A percentile compares a stretch with the other conserved stretches of the same genome.
phyloP scores from a whole-genome alignment of 1,284 basidiomycete species.

The Leccinum subatratum region DNA sequence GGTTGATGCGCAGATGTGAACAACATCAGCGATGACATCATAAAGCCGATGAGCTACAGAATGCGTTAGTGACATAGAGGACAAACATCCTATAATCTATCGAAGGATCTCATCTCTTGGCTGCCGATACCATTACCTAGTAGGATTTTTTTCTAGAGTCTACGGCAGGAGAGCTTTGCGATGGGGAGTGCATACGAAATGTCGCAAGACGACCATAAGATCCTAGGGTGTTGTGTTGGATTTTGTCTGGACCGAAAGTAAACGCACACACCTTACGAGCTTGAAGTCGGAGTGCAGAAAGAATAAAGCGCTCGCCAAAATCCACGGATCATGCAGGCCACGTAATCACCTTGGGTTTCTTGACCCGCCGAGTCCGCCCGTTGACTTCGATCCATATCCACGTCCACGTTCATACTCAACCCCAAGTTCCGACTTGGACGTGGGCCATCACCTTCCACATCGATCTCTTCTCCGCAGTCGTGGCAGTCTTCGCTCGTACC shows the following conservation, averaged over 20 bases:
- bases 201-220: conserved; percentile 88
- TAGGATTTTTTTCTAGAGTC: conserved; percentile 87
- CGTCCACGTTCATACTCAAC: conserved; percentile 28
- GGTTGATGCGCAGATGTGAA: conserved; percentile 89
- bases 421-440: conserved; percentile 14
- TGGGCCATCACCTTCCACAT: conserved; percentile 27
- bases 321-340: conserved; percentile 86
- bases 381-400: conserved; percentile 24
- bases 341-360: conserved; percentile 45
- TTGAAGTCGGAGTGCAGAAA: conserved; percentile 76
- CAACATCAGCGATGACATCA: conserved; percentile 87
- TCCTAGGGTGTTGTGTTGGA: conserved; percentile 52
- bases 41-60: conserved; percentile 75
- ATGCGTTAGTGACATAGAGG: conserved; percentile 12
- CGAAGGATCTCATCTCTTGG: conserved; percentile 86
- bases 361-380: conserved; percentile 12
- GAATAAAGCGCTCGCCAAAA: conserved; percentile 80
- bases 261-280: conserved; percentile 62
- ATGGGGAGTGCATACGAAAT: conserved; percentile 81
- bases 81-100: conserved; percentile 36
- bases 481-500: conserved; percentile 19
- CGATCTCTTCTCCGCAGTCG: conserved; percentile 18
- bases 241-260: conserved; percentile 3
- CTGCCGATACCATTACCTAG: conserved; percentile 79
- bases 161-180: conserved; percentile 78